Percentiles rank a stretch among this genome's conserved stretches.
These are phyloP conservation scores for Peniophora sp. DNA, from an alignment of 1,284 basidiomycete species.

Conservation along the genomic window DNA sequence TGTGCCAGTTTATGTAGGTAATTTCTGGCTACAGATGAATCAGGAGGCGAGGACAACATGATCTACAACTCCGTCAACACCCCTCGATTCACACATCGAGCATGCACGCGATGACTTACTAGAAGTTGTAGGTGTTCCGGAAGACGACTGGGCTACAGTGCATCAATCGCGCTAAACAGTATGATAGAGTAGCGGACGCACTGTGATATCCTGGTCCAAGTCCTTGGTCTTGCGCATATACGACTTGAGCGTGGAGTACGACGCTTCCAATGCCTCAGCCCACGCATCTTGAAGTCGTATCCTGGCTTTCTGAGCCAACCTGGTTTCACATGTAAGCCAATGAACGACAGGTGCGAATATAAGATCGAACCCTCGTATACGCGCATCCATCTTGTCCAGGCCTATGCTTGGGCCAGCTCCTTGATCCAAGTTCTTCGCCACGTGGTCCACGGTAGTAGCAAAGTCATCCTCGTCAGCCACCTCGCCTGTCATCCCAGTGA, in stretches of 20 bases:
- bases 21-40: slow-evolving; percentile 34
- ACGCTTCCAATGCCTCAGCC: slow-evolving; percentile 47
- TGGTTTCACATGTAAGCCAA: slow-evolving; percentile 35
- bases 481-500: slow-evolving; percentile 28
- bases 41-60: slow-evolving; percentile 40
- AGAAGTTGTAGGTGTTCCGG: slow-evolving; percentile 67
- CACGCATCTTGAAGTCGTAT: slow-evolving; percentile 54
- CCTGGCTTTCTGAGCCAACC: slow-evolving; percentile 50
- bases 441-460: slow-evolving; percentile 43
- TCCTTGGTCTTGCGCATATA: slow-evolving; percentile 42
- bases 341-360: slow-evolving; percentile 4
- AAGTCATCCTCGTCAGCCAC: slow-evolving; percentile 37
- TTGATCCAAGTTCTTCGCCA: slow-evolving; percentile 39
- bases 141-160: slow-evolving; percentile 41
- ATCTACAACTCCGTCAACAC: slow-evolving; percentile 29
- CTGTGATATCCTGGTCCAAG: slow-evolving; percentile 60
- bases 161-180: slow-evolving; percentile 4
- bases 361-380: slow-evolving; percentile 45
- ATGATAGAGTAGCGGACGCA: slow-evolving; percentile 15
- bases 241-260: slow-evolving; percentile 40
- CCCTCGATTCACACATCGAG: not conserved
- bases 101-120: slow-evolving; percentile 29
- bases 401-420: slow-evolving; percentile 43
- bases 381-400: slow-evolving; percentile 43
- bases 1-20: slow-evolving; percentile 40